Evolutionary conservation across 352 stramenopile genomes (phyloP).

Genomic region (Phytophthora cryptogea): DNA sequence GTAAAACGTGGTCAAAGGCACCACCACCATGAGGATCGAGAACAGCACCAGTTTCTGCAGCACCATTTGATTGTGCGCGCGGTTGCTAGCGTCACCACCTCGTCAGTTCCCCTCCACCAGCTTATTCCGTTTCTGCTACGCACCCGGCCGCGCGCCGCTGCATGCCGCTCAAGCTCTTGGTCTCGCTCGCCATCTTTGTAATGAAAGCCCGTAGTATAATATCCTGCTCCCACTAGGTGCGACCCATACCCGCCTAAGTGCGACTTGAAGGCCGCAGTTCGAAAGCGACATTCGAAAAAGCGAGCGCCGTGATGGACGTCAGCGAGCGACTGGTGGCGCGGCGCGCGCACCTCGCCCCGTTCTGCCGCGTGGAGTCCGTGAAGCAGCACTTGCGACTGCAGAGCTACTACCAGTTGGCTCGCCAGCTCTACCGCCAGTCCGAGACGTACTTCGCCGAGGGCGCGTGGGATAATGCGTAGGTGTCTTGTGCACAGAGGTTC

Average conservation of each 20-base stretch:
- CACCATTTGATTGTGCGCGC: conserved; percentile 72
- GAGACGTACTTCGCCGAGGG: conserved; percentile 67
- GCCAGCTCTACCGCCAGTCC: conserved; percentile 77
- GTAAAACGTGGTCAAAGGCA: conserved; percentile 73
- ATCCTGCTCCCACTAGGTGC: no score
- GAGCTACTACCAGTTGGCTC: conserved; percentile 74
- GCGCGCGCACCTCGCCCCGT: conserved; percentile 57
- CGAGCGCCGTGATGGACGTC: conserved; percentile 37
- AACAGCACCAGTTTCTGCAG: conserved; percentile 76
- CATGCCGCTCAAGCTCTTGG: conserved; percentile 51
- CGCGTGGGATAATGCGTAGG: conserved; percentile 78
- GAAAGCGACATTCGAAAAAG: conserved; percentile 30
- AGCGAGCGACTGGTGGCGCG: conserved; percentile 64
- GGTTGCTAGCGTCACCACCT: conserved; percentile 47
- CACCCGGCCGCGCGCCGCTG: conserved; percentile 49
- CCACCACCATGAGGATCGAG: conserved; percentile 67
- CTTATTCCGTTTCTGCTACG: conserved; percentile 1
- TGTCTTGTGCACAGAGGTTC: conserved; percentile 25
- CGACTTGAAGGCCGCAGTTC: conserved; percentile 30
- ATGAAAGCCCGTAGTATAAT: no score
- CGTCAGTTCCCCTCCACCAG: background rate
- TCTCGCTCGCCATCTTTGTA: conserved; percentile 31
- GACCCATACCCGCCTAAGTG: conserved; percentile 25
- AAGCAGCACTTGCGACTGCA: conserved; percentile 65
- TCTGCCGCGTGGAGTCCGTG: conserved; percentile 67